Conservation (phyloP, 495 filamentous ascomycete genomes). For the Talaromyces adpressus region DNA sequence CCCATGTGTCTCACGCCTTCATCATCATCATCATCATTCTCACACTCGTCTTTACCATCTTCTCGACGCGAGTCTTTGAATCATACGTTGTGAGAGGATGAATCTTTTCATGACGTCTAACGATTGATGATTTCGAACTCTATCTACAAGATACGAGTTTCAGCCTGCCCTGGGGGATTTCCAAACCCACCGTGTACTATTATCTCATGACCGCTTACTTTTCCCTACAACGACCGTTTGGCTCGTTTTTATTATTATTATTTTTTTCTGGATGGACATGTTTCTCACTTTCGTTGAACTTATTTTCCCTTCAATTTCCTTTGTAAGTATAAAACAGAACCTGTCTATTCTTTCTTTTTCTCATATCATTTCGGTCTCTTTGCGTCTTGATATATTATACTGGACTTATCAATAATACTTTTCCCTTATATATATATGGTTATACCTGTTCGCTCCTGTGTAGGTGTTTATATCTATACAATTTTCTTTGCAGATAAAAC, state of each 20-base stretch:
- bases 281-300: conserved; percentile 10
- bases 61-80: conserved; percentile 28
- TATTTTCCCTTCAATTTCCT: not conserved
- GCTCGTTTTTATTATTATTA: too few species aligned
- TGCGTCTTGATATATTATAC: not conserved
- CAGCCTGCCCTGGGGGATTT: not conserved
- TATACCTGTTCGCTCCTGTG: not conserved
- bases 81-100: conserved; percentile 19
- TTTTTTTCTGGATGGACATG: not conserved
- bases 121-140: conserved; percentile 15
- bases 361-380: not conserved
- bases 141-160: not conserved
- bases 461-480: not conserved
- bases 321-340: conserved; percentile 2
- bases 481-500: not conserved
- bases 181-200: not conserved
- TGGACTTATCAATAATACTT: conserved; percentile 1
- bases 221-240: not conserved
- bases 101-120: conserved; percentile 10
- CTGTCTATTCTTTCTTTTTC: conserved; percentile 2
- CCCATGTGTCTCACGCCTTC: conserved; percentile 23
- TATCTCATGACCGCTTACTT: not conserved
- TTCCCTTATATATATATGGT: not conserved
- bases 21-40: conserved; percentile 11
- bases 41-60: conserved; percentile 19